Base-by-base conservation (phyloP, 2,329 filamentous ascomycete species). In the Arthroderma uncinatum region DNA sequence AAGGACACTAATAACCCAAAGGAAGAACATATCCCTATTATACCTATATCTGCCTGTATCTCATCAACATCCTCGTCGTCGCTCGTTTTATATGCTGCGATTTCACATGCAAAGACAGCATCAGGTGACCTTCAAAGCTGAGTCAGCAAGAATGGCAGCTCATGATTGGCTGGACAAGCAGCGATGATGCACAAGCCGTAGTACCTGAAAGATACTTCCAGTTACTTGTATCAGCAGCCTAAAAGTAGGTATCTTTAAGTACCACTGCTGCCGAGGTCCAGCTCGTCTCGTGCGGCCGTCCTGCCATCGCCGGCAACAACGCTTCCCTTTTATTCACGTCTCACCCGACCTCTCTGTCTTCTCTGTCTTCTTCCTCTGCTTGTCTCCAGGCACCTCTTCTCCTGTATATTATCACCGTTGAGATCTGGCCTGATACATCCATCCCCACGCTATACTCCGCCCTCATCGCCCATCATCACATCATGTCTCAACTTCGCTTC, bases 401-500 rank as follows among this genome's bases (percentile, higher is more conserved):
- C 23, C 36, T 40, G 53, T 39, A 37, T 40, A 48, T 30, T 28
- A 48, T 48, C 44, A 16, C 23, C 28, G 21, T n/a, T 10, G n/a
- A 48, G 23, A 16, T n/a, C 12, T 28, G 44, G 44, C 44, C 14
- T 7, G 44, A 48, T 28, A 55, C 36, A 8, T 30, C 7, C 36
- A 2, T 36, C 19, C 53, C 28, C 21, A 48, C 25, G n/a, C 44
- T n/a, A 14, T 28, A 48, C 21, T 48, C 2, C 21, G 21, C 16
- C 40, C 40, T 47, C 16, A 21, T 47, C 12, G 21, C 21, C 28
- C 6, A 34, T n/a, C n/a, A n/a, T n/a, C n/a, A n/a, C 23, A 54
- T 61, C 62, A 79, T 87, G 85, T 84, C 78, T 75, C 81, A 87
- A 72, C 77, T 95, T 68, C 82, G 89, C 67, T 95, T 86, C 71